phyloP scores from a whole-genome alignment of 345 rosid species.

The Brassica cretica region DNA sequence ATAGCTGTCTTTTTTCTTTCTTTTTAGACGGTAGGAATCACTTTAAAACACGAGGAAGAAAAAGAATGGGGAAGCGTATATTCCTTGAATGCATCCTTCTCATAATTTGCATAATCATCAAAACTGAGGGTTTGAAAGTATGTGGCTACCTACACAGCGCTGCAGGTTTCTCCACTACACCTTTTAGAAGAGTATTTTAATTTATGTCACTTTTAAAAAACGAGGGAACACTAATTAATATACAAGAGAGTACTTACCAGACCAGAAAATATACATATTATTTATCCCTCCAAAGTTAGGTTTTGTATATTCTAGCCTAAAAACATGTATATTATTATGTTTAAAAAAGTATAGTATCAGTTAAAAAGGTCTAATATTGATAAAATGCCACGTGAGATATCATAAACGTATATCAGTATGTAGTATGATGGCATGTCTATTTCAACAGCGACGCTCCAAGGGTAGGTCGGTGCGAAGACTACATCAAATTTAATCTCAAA shows the following conservation, averaged over 20 bases:
- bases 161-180: background rate
- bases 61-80: constrained; percentile 30
- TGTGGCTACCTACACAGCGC: background rate
- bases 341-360: no score
- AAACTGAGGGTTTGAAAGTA: background rate
- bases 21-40: constrained; percentile 18
- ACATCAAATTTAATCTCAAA: no score
- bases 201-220: background rate
- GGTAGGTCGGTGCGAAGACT: no score
- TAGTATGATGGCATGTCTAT: background rate
- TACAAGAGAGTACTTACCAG: background rate
- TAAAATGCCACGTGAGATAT: background rate
- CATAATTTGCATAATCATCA: constrained; percentile 1
- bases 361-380: background rate
- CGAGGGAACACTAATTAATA: background rate
- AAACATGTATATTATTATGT: background rate
- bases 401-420: no score
- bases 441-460: constrained; percentile 8
- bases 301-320: background rate
- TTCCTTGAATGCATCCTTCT: constrained; percentile 22
- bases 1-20: background rate
- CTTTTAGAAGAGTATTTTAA: background rate
- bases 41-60: constrained; percentile 15
- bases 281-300: background rate
- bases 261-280: background rate